Evolutionary conservation across 768 basidiomycete species (phyloP), one percentile per base, ranked within the genome.

Genomic region (Panus rudis): DNA sequence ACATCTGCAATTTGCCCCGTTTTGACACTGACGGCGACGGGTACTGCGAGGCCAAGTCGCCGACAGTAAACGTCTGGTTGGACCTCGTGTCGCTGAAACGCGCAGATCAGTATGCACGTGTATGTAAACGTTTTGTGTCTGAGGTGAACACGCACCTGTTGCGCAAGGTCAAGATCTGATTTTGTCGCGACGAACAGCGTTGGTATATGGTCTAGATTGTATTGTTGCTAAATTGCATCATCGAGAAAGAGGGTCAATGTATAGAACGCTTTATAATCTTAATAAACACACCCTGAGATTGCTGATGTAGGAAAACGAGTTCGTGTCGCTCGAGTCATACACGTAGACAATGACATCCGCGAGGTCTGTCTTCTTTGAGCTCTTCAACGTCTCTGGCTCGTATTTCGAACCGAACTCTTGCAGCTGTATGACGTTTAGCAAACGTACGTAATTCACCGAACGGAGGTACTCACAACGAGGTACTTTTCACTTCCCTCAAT

Each of bases 131-230:
- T 34, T 35, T 5, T 45, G 34, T 26, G 21, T 5, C 7, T 22
- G 21, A 23, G 13, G 31, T 10, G 34, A 27, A 33, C 4, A 55
- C 71, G 49, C 45, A 85, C 90, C 76, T 96, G 94, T 53, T 93
- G 78, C 10, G 94, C 94, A 39, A 99, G 80, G 63, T 99, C 94
- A 21, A 96, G 76, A 62, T 99, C 94, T 5, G 92, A 93, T 66
- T 99, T 99, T 28, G 94, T 98, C n/a, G 94, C 94, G 20, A 99
- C 92, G 61, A 98, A 97, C 27, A 98, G 66, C 10, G 89, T 92
- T 20, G 94, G 93, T 60, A 97, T 89, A 61, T 91, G 86, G 60
- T 97, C 92, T 23, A 96, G 70, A 51, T 79, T 91, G 61, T 97
- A 94, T 75, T 93, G 92, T 89, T 97, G 93, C 92, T 96, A 64